Evolutionary conservation across 2,329 filamentous ascomycete genomes (phyloP).

Genomic region (Phyllosticta citribraziliensis): DNA sequence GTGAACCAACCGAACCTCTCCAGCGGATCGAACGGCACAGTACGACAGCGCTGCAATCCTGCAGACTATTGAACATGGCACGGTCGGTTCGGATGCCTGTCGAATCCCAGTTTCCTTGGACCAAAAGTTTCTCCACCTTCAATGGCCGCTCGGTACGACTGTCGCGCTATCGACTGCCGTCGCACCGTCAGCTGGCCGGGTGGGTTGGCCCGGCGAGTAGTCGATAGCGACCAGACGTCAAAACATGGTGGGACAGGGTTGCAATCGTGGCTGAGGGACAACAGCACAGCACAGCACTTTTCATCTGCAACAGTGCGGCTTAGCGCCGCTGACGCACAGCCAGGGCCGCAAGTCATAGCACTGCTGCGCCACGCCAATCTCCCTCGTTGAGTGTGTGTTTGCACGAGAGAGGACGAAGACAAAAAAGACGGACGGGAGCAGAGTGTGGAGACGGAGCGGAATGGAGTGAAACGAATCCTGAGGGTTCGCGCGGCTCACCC

Average conservation of each 20-base stretch:
- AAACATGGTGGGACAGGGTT: not conserved
- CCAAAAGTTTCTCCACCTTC: not conserved
- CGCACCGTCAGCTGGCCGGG: not conserved
- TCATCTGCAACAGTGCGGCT: not conserved
- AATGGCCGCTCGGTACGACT: not conserved
- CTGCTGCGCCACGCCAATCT: not conserved
- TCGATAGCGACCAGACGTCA: not conserved
- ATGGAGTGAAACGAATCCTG: not conserved
- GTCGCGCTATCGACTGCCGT: not conserved
- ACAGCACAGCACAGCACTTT: not conserved
- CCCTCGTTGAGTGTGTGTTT: too few species aligned
- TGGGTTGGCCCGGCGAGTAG: not conserved
- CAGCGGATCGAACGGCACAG: not conserved
- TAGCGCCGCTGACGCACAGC: not conserved
- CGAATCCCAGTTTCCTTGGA: not conserved
- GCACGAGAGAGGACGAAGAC: not conserved
- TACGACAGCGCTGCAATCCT: not conserved
- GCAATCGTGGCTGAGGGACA: not conserved
- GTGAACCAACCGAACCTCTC: not conserved
- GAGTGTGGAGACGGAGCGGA: not conserved
- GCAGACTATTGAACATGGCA: not conserved
- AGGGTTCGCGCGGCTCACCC: not conserved
- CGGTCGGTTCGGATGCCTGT: not conserved
- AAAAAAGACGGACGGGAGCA: not conserved
- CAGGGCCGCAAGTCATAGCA: not conserved